These are phyloP conservation scores for Adansonia digitata DNA, from an alignment of 345 rosid genomes.

Conservation along the genomic window DNA sequence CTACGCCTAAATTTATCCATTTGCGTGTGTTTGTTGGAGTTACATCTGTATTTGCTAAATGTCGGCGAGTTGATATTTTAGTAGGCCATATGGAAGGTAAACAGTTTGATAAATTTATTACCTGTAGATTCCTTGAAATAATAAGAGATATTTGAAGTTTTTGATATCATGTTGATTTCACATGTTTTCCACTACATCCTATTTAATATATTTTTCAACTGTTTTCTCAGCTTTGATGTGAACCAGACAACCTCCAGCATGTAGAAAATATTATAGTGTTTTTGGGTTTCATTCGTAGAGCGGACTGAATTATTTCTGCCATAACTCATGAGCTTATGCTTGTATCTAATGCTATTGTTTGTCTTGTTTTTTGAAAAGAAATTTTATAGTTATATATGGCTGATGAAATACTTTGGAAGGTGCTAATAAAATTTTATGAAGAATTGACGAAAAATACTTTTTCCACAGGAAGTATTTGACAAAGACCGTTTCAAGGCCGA, in stretches of 20 bases:
- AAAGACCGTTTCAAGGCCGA: constrained; percentile 96
- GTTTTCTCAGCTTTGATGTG: not conserved
- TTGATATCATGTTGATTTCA: not conserved
- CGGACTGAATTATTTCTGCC: not conserved
- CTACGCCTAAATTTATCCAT: not conserved
- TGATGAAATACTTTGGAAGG: not conserved
- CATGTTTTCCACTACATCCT: not conserved
- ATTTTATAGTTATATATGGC: not conserved
- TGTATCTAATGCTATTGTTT: not conserved
- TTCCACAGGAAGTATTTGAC: constrained; percentile 85
- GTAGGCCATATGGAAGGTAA: not conserved
- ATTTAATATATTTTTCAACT: not conserved
- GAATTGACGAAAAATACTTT: not conserved
- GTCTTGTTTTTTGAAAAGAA: not conserved
- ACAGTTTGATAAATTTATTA: not conserved
- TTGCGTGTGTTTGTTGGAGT: not conserved
- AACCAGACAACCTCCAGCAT: not conserved
- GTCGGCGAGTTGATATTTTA: not conserved
- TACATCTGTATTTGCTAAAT: not conserved
- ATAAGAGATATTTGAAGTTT: not conserved
- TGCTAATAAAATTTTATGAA: not conserved
- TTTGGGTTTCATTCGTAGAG: not conserved
- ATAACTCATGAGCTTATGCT: not conserved
- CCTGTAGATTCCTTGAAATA: not conserved
- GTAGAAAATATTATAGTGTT: not conserved